Base-by-base conservation (phyloP, 305 asterid species). In the Plantago coronopus region DNA sequence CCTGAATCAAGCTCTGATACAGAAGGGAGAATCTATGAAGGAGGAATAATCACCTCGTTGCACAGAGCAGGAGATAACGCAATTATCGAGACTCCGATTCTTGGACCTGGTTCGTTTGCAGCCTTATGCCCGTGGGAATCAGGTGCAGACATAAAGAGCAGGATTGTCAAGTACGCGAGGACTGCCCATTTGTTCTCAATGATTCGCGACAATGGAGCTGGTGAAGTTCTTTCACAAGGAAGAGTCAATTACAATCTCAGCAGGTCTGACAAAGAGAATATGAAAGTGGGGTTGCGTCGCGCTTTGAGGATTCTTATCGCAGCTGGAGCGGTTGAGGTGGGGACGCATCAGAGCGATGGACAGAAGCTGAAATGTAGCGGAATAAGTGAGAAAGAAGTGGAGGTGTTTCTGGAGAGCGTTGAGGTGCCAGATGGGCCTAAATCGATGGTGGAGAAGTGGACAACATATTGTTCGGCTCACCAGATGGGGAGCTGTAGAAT, bases 311-410 rank as follows among this genome's bases (percentile, higher is more conserved):
- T 91, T 5, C 27, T 91, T 54, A 74, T 84, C 20, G 91, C 94
- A 0, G 98, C 97, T 0, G 97, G 98, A 17, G 98, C 98, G 0
- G 79, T 15, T 0, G 98, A 91, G 67, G 91, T 91, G 1, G 98
- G 96, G 0, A 91, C 98, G 2, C 94, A 82, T 21, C 89, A 65
- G 60, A 86, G 95, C 8, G 77, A 86, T 49, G 97, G 98, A 4
- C 87, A 76, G 62, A 81, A 56, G 69, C 47, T 87, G 31, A 78
- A 68, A 46, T 88, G 97, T 57, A 47, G 54, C 37, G 95, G 90
- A 1, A 43, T 23, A 0, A 65, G 69, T 1, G 77, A 81, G 56
- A 21, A 59, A 8, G 95, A 78, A 6, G 44, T 86, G 27, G 88
- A 83, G 45, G 74, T 59, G 72, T 89, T 89, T 67, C 62, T 86